Percentiles rank a stretch among this genome's conserved stretches.
These are phyloP conservation scores for Pittosporum tobira DNA, from an alignment of 129 eudicot species.

Conservation along the genomic window DNA sequence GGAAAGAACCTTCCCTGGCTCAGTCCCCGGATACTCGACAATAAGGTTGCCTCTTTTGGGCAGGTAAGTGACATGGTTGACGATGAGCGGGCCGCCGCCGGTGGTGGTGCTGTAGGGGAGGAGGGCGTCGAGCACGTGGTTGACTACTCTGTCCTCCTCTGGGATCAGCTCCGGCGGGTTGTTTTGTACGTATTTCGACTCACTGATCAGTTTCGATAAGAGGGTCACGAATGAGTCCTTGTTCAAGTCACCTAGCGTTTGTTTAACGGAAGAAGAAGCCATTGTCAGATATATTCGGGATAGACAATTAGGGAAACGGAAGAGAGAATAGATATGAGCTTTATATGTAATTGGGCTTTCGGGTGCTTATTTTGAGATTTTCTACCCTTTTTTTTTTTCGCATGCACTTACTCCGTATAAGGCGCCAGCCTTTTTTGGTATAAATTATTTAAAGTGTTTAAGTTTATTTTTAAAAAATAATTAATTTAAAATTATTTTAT, in stretches of 20 bases:
- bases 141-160: constrained; percentile 82
- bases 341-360: too few relatives aligned
- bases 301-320: too few relatives aligned
- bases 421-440: too few relatives aligned
- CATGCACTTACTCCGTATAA: too few relatives aligned
- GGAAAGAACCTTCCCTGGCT: constrained; percentile 17
- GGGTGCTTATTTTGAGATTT: too few relatives aligned
- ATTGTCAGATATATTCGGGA: neutral
- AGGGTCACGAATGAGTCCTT: constrained; percentile 60
- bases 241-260: constrained; percentile 54
- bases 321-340: too few relatives aligned
- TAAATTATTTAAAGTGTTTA: too few relatives aligned
- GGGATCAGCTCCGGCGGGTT: constrained; percentile 93
- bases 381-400: too few relatives aligned
- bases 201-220: constrained; percentile 72
- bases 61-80: constrained; percentile 24
- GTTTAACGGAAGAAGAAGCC: constrained; percentile 24
- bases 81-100: constrained; percentile 29
- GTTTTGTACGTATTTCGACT: constrained; percentile 76
- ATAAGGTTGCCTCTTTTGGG: constrained; percentile 30
- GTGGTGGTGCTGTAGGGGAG: constrained; percentile 55
- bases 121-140: constrained; percentile 62
- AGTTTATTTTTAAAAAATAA: too few relatives aligned
- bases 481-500: too few relatives aligned
- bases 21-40: constrained; percentile 30